These are phyloP conservation scores for Trichophyton schoenleinii DNA, from an alignment of 2,329 filamentous ascomycete genomes.

Conservation along the genomic window DNA sequence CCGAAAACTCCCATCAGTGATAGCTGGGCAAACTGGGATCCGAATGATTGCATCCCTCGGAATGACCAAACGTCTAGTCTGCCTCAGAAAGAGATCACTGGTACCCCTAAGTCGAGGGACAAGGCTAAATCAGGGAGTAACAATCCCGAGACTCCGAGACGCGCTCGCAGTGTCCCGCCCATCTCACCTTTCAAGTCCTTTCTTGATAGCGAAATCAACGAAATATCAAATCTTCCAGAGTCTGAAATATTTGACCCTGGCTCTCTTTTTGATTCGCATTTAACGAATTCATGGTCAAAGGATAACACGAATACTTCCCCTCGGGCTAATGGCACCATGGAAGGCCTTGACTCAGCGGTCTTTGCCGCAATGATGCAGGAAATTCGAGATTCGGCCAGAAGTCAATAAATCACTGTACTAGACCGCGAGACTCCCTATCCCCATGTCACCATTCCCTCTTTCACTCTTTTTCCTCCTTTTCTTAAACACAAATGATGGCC, in stretches of 20 bases:
- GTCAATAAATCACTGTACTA: background rate
- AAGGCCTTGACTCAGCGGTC: conserved; percentile 6
- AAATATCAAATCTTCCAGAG: conserved; percentile 8
- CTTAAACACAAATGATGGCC: background rate
- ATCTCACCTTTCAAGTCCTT: conserved; percentile 2
- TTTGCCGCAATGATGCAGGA: conserved; percentile 12
- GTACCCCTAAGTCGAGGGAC: background rate
- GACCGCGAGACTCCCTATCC: background rate
- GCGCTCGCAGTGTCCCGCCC: background rate
- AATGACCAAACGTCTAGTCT: conserved; percentile 3
- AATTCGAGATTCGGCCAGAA: conserved; percentile 4
- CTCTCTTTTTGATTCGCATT: conserved; percentile 20
- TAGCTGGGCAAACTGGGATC: conserved; percentile 29
- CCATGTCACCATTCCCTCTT: background rate
- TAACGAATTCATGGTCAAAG: conserved; percentile 17
- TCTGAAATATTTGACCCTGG: conserved; percentile 24
- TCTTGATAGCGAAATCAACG: conserved; percentile 4
- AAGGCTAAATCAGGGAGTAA: background rate
- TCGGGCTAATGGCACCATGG: conserved; percentile 7
- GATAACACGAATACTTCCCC: conserved; percentile 7
- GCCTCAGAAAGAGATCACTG: background rate
- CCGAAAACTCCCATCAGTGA: conserved; percentile 16
- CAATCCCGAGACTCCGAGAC: background rate
- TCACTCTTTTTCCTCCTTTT: background rate
- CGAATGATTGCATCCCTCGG: conserved; percentile 25